These are phyloP conservation scores for Lunularia cruciata DNA, from an alignment of 225 moss, liverwort and hornwort genomes.

Conservation along the genomic window DNA sequence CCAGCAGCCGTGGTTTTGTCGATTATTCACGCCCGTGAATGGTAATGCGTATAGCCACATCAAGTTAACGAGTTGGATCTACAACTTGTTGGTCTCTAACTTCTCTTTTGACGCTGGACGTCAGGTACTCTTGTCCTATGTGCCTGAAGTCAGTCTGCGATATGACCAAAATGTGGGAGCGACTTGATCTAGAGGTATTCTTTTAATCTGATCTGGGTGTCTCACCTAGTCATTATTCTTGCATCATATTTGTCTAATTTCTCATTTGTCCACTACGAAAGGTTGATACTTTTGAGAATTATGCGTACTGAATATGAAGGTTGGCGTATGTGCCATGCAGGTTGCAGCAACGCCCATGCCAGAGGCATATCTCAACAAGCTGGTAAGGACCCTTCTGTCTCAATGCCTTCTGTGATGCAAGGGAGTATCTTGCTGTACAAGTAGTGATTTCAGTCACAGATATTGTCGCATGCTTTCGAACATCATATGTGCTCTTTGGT, in stretches of 20 bases:
- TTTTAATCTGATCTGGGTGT: neutral
- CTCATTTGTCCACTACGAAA: neutral
- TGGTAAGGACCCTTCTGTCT: conserved; percentile 41
- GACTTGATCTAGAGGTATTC: conserved; percentile 61
- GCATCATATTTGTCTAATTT: neutral
- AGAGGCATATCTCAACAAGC: conserved; percentile 68
- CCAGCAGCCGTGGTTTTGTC: too few relatives aligned
- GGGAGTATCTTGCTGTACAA: too few relatives aligned
- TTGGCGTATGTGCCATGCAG: neutral
- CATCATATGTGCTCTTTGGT: too few relatives aligned
- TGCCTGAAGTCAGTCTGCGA: conserved; percentile 79
- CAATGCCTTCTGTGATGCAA: neutral
- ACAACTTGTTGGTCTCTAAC: too few relatives aligned
- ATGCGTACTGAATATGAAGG: neutral
- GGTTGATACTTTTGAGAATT: neutral
- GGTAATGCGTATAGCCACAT: too few relatives aligned
- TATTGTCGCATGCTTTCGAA: too few relatives aligned
- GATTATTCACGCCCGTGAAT: too few relatives aligned
- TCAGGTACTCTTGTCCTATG: conserved; percentile 74
- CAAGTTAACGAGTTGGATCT: too few relatives aligned
- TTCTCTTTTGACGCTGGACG: neutral
- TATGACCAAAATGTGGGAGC: conserved; percentile 72
- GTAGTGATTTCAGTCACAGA: too few relatives aligned
- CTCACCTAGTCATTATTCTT: neutral
- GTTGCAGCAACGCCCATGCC: conserved; percentile 79